Percentiles rank a stretch among this genome's conserved stretches.
Evolutionary conservation across 306 rosid genomes (phyloP).

Genomic region (Psophocarpus tetragonolobus): DNA sequence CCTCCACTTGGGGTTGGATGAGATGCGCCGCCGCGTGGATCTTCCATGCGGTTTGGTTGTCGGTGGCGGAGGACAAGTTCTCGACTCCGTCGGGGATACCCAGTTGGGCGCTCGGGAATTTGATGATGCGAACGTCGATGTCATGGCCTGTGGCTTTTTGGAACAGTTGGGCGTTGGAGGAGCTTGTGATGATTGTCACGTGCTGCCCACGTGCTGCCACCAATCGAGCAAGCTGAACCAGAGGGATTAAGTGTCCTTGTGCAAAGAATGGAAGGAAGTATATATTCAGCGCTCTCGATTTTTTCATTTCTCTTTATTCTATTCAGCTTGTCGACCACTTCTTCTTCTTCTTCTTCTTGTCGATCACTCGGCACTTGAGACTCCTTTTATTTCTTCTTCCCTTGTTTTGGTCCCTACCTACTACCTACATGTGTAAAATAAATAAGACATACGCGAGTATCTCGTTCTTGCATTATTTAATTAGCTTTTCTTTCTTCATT

Average conservation of each 20-base stretch:
- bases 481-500: no score
- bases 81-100: slow-evolving; percentile 39
- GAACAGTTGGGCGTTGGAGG: slow-evolving; percentile 28
- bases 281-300: background rate
- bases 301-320: background rate
- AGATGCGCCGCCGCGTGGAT: slow-evolving; percentile 27
- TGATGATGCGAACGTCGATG: slow-evolving; percentile 5
- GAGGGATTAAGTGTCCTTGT: slow-evolving; percentile 46
- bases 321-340: no score
- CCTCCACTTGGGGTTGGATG: background rate
- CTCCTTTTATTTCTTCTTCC: no score
- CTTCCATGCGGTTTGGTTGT: slow-evolving; percentile 9
- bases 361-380: no score
- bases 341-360: background rate
- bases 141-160: background rate
- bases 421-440: no score
- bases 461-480: no score
- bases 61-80: slow-evolving; percentile 16
- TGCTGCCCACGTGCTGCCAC: slow-evolving; percentile 29
- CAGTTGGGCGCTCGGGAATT: slow-evolving; percentile 9
- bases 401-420: no score
- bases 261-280: slow-evolving; percentile 45
- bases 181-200: slow-evolving; percentile 44
- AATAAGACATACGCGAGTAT: no score
- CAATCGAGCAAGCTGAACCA: slow-evolving; percentile 35